Base-by-base conservation (phyloP, 2,329 filamentous ascomycete genomes). In the Penicillium sclerotigenum region DNA sequence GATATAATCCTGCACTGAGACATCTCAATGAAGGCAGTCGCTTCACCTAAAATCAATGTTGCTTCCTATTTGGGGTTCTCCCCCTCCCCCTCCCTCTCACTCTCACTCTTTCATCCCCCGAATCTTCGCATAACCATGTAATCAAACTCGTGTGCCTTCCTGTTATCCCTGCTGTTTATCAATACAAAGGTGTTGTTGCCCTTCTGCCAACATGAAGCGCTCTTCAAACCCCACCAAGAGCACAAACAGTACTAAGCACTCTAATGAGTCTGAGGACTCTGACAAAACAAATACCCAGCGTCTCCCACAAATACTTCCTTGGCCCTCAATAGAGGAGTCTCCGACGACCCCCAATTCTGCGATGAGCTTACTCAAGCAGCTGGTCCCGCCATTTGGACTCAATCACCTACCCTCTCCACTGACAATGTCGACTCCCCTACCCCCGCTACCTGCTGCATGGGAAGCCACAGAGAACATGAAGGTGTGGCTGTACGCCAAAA, bases 391-490 rank as follows among this genome's bases (percentile, higher is more conserved):
- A 67, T 60, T 71, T 65, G 54, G 65, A 56, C 66, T 69, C 49
- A 65, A 65, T 59, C 64, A 69, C 58, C 69, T 59, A 52, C 63
- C 64, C 47, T 64, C 68, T 51, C 63, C 64, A 50, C 65, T 68
- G 59, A 16, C 24, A 28, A 56, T 55, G 56, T 47, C 50, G 10
- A 43, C 50, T 33, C 37, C 54, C 14, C 49, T 71, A n/a, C n/a
- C n/a, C n/a, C n/a, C n/a, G n/a, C n/a, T n/a, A n/a, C n/a, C n/a
- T n/a, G n/a, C n/a, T n/a, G n/a, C n/a, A n/a, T n/a, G n/a, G n/a
- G n/a, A n/a, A n/a, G n/a, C n/a, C 33, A 87, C 90, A 66, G 87
- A 90, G 36, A 82, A 85, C 3, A 88, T 89, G 85, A 84, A 82
- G 59, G 82, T 80, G 52, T 91, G 88, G 88, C 76, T 91, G 22